Conservation (phyloP, 148 eudicot species). For the Oxyria digyna region DNA sequence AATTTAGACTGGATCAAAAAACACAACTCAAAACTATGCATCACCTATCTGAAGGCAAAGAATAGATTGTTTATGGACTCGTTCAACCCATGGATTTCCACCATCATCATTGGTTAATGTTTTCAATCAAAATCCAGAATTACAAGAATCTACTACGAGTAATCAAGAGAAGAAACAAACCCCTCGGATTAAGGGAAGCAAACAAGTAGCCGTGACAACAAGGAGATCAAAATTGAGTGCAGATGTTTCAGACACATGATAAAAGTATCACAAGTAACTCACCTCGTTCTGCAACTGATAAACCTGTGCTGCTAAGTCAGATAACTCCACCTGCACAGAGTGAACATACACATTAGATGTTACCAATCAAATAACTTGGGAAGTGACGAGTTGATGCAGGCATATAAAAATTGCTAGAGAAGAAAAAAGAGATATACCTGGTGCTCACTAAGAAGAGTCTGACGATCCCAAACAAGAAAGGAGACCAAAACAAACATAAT, state of each 20-base stretch:
- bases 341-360: not conserved
- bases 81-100: no score
- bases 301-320: constrained; percentile 45
- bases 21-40: no score
- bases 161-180: no score
- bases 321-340: constrained; percentile 61
- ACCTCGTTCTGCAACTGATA: constrained; percentile 50
- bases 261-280: constrained; percentile 3
- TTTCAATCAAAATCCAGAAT: no score
- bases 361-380: not conserved
- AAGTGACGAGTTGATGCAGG: not conserved
- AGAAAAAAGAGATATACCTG: constrained; percentile 28
- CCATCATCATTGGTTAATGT: no score
- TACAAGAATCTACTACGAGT: no score
- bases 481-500: constrained; percentile 48
- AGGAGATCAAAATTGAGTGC: not conserved
- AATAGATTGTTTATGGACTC: no score
- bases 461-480: constrained; percentile 85
- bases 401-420: no score
- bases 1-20: no score
- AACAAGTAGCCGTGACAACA: no score
- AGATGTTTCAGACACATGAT: not conserved
- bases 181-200: no score
- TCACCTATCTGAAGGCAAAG: no score
- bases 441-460: constrained; percentile 66